phyloP scores from a whole-genome alignment of 257 asterid species.

The Nicotiana sylvestris region DNA sequence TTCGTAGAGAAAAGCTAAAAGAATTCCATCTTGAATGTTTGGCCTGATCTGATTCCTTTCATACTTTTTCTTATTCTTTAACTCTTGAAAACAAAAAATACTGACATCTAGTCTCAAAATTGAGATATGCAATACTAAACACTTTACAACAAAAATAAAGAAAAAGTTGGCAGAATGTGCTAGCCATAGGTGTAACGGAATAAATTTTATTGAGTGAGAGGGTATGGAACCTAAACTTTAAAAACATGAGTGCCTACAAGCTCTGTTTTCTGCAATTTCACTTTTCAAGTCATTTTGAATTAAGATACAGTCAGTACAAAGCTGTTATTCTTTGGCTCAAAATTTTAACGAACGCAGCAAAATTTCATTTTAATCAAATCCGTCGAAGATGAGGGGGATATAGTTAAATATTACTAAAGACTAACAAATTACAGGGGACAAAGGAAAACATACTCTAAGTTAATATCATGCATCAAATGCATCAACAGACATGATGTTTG shows the following conservation, averaged over 20 bases:
- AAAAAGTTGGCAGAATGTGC: background rate
- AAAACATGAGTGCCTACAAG: background rate
- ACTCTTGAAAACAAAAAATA: background rate
- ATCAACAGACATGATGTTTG: background rate
- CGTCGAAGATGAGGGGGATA: background rate
- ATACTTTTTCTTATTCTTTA: background rate
- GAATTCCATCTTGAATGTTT: background rate
- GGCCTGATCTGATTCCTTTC: background rate
- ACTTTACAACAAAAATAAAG: background rate
- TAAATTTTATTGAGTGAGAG: background rate
- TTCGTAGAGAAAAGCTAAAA: background rate
- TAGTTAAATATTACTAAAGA: background rate
- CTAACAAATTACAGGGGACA: background rate
- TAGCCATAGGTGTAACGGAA: background rate
- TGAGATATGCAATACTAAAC: background rate
- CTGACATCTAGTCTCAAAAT: background rate
- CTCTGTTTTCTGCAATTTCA: background rate
- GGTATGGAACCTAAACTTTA: background rate
- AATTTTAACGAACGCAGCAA: background rate
- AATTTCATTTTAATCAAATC: background rate
- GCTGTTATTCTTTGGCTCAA: constrained; percentile 3
- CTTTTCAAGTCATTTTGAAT: background rate
- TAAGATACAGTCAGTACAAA: background rate
- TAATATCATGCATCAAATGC: constrained; percentile 4
- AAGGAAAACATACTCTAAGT: background rate